Evolutionary conservation across 495 filamentous ascomycete species (phyloP), one percentile per base, ranked within the genome.

Genomic region (Corynascus novoguineensis): DNA sequence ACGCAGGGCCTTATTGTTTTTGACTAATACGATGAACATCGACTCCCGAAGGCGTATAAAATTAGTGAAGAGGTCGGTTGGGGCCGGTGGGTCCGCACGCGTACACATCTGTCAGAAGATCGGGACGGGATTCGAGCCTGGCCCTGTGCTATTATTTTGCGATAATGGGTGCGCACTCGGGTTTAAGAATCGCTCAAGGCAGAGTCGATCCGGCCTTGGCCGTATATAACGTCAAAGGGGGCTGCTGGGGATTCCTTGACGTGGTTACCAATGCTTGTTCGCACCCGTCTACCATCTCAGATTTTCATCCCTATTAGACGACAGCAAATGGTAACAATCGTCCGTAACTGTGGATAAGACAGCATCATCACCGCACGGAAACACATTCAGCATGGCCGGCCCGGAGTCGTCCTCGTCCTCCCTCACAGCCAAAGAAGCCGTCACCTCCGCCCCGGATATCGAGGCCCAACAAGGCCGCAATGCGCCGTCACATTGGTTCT

Each of bases 391-490:
- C 22, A 55, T 55, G 42, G 46, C 35, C 32, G 19, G 25, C 19
- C 45, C 46, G 2, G 24, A 44, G 12, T 57, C 55, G 9, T 57
- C 55, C 5, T 14, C 35, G 6, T 57, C 47, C 17, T 44, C 46
- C 35, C 25, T 50, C 35, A 57, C 44, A 14, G 21, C 24, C 5
- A 55, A 55, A 15, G 50, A 42, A 37, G 19, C 47, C 19, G 45
- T 38, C 52, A 49, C 51, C 34, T 48, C 50, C 15, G 50, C 38
- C 14, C 34, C 25, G 14, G 68, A 71, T 38, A 29, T 68, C 52
- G 70, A 72, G 51, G 48, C 58, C 34, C 68, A 72, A 32, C 50
- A 54, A 28, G 32, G 29, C 11, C 46, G 50, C 34, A 59, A 31
- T 40, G 38, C 50, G 17, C 62, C 59, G 24, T 54, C 60, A 7